Percentiles rank a stretch among this genome's conserved stretches.
Conservation (phyloP, 139 green algal species). For the Gonium pectorale region DNA sequence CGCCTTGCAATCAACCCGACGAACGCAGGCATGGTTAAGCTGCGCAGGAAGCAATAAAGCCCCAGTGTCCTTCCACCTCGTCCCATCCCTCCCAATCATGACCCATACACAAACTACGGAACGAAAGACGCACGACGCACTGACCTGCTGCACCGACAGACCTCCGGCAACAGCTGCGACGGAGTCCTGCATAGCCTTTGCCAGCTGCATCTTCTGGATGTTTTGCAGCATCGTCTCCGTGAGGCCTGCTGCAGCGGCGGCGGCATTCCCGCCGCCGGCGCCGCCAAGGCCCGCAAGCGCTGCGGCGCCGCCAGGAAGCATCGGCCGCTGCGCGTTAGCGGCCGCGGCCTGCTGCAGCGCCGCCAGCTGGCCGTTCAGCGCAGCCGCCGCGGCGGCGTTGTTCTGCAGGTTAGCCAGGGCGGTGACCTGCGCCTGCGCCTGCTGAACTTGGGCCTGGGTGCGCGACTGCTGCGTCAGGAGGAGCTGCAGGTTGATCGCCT, state of each 20-base stretch:
- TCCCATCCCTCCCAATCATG: too few species aligned
- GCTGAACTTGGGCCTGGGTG: conserved; percentile 35
- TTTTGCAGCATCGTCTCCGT: conserved; percentile 28
- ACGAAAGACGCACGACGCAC: too few species aligned
- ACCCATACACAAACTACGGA: too few species aligned
- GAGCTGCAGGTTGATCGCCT: conserved; percentile 47
- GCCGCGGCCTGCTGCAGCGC: conserved; percentile 40
- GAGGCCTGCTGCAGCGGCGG: too few species aligned
- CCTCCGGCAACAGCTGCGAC: not conserved
- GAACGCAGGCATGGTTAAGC: too few species aligned
- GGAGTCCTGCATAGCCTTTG: conserved; percentile 29
- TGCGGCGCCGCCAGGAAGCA: not conserved
- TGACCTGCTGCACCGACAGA: too few species aligned
- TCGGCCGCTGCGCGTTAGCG: conserved; percentile 11
- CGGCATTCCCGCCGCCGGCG: not conserved
- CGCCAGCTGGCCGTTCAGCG: not conserved
- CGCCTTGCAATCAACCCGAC: too few species aligned
- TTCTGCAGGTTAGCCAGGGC: conserved; percentile 26
- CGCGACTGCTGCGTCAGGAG: conserved; percentile 40
- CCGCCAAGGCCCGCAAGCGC: conserved; percentile 8
- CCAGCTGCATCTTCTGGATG: conserved; percentile 43
- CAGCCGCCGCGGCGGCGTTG: conserved; percentile 1
- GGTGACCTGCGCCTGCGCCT: conserved; percentile 27
- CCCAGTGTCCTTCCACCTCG: too few species aligned
- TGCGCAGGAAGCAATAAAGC: too few species aligned